Percentiles rank a stretch among this genome's conserved stretches.
Evolutionary conservation across 192 early-diverging fungal species (phyloP).

Genomic region (Coemansia sp.): DNA sequence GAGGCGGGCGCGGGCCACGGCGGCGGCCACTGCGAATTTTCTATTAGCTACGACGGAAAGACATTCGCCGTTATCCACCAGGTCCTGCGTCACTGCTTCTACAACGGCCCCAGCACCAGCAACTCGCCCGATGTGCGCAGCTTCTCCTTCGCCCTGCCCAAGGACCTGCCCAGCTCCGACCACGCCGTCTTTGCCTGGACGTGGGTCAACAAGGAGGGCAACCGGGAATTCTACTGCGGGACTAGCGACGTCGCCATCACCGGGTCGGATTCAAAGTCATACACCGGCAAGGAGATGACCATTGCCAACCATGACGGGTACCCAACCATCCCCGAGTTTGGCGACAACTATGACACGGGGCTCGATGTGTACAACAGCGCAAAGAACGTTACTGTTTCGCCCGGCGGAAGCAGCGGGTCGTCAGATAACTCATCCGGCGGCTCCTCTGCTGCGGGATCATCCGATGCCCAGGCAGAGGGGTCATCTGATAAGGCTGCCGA

Average conservation of each 20-base stretch:
- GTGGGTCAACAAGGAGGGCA: conserved; percentile 63
- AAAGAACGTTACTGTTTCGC: conserved; percentile 29
- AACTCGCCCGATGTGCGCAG: conserved; percentile 14
- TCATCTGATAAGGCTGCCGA: not conserved
- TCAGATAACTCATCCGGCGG: too few relatives aligned
- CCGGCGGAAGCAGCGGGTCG: conserved; percentile 14
- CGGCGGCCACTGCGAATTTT: conserved; percentile 59
- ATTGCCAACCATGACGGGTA: conserved; percentile 45
- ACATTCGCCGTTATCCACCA: conserved; percentile 59
- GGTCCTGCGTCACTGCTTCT: conserved; percentile 34
- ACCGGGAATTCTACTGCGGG: conserved; percentile 53
- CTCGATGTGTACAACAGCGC: conserved; percentile 28
- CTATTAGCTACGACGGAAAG: conserved; percentile 51
- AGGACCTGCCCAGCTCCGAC: conserved; percentile 49
- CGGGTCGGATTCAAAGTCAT: conserved; percentile 23
- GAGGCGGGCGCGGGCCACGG: conserved; percentile 35
- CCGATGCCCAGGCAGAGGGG: not conserved
- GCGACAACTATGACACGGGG: conserved; percentile 34
- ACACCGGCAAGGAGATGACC: conserved; percentile 29
- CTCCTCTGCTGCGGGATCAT: not conserved
- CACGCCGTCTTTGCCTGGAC: conserved; percentile 60
- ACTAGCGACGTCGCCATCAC: conserved; percentile 37
- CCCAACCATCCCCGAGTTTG: conserved; percentile 55
- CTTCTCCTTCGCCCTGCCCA: conserved; percentile 58
- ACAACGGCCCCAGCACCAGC: conserved; percentile 14